These are phyloP conservation scores for Beauveria bassiana DNA, from an alignment of 2,329 filamentous ascomycete species.

Conservation along the genomic window DNA sequence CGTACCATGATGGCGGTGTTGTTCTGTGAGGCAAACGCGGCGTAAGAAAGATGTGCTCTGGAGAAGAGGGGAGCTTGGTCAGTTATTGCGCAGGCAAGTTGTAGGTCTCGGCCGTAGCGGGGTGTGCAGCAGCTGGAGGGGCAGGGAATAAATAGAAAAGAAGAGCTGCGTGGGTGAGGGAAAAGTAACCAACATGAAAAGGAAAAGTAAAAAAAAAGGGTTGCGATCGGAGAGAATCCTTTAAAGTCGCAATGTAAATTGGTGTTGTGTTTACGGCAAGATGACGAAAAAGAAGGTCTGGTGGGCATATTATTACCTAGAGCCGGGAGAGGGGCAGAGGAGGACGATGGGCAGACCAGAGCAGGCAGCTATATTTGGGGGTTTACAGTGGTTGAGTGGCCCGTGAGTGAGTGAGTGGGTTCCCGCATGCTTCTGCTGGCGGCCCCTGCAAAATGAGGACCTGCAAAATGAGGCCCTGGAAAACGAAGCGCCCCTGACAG, in stretches of 20 bases:
- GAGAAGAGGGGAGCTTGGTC: constrained; percentile 10
- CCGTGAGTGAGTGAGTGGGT: constrained; percentile 11
- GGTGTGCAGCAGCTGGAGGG: neutral
- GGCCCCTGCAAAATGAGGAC: neutral
- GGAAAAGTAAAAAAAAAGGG: neutral
- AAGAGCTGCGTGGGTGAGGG: neutral
- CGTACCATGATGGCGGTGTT: constrained; percentile 11
- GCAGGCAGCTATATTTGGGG: neutral
- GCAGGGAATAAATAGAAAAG: neutral
- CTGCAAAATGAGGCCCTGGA: neutral
- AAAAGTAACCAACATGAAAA: neutral
- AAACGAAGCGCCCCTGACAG: neutral
- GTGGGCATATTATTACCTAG: constrained; percentile 4
- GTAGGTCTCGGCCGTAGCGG: constrained; percentile 5
- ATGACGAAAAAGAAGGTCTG: constrained; percentile 1
- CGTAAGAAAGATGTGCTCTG: constrained; percentile 3
- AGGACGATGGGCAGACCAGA: neutral
- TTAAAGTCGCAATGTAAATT: neutral
- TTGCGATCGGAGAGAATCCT: neutral
- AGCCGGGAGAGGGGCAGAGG: neutral
- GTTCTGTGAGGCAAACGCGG: neutral
- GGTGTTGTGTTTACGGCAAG: neutral
- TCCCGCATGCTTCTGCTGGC: constrained; percentile 15
- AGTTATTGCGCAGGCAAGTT: constrained; percentile 5
- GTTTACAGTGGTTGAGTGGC: constrained; percentile 14